Evolutionary conservation across 2,329 filamentous ascomycete species (phyloP).

Genomic region (Dothiorella sarmentorum): DNA sequence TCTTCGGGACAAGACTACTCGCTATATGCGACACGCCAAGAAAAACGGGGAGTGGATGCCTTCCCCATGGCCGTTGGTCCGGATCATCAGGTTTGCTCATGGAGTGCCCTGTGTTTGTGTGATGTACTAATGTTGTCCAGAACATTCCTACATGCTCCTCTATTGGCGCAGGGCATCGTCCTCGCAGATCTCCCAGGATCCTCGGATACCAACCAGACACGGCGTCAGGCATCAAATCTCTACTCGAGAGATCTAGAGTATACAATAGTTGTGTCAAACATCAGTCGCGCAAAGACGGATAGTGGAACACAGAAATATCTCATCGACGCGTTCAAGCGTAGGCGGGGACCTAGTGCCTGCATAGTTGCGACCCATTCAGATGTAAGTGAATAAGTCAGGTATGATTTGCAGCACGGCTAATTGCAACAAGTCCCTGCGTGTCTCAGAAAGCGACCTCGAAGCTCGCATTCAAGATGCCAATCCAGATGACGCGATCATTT

Average conservation of each 20-base stretch:
- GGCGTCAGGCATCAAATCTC: slow-evolving; percentile 17
- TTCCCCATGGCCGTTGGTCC: slow-evolving; percentile 27
- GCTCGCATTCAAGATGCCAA: too few species aligned
- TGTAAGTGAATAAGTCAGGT: not conserved
- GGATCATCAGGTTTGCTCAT: slow-evolving; percentile 18
- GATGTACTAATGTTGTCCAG: not conserved
- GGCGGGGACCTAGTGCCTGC: slow-evolving; percentile 24
- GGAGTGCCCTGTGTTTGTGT: not conserved
- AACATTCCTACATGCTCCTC: slow-evolving; percentile 14
- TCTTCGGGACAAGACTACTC: not conserved
- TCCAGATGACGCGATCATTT: too few species aligned
- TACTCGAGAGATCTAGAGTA: slow-evolving; percentile 25
- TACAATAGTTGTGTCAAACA: slow-evolving; percentile 24
- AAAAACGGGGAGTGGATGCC: not conserved
- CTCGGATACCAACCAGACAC: slow-evolving; percentile 21
- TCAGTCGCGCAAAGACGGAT: slow-evolving; percentile 21
- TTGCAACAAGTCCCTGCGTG: too few species aligned
- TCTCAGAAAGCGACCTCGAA: too few species aligned
- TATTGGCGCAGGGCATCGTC: slow-evolving; percentile 20
- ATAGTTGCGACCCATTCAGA: slow-evolving; percentile 25
- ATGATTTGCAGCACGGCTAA: too few species aligned
- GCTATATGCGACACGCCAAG: not conserved
- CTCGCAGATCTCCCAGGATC: slow-evolving; percentile 24
- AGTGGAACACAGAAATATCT: slow-evolving; percentile 19
- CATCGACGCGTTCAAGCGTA: slow-evolving; percentile 21